phyloP scores from a whole-genome alignment of 768 basidiomycete species.

The Phanerodontia chrysosporium region DNA sequence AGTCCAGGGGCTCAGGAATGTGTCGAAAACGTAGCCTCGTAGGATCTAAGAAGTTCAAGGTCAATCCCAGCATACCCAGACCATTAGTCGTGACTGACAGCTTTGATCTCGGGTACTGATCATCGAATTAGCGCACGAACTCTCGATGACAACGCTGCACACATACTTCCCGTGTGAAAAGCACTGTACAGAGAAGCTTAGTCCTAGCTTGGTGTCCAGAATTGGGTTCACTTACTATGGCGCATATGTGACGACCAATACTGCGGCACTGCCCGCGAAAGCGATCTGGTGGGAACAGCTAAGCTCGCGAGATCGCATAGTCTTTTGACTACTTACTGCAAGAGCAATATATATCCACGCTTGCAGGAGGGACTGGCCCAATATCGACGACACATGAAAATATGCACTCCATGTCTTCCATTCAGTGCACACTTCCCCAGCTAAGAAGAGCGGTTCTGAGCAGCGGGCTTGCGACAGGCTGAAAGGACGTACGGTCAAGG shows the following conservation, averaged over 20 bases:
- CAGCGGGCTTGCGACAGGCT: background rate
- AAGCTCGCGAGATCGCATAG: no score
- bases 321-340: conserved; percentile 51
- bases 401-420: conserved; percentile 70
- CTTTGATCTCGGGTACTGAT: conserved; percentile 75
- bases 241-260: conserved; percentile 61
- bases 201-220: background rate
- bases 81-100: no score
- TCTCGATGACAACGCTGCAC: background rate
- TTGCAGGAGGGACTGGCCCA: conserved; percentile 61
- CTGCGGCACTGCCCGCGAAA: conserved; percentile 60
- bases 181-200: conserved; percentile 38
- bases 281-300: conserved; percentile 37
- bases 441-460: conserved; percentile 29
- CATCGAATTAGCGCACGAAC: background rate
- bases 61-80: no score
- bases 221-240: conserved; percentile 50
- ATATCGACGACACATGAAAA: conserved; percentile 47
- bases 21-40: conserved; percentile 81
- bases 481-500: conserved; percentile 41
- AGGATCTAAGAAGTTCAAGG: conserved; percentile 47
- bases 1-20: conserved; percentile 83
- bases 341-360: conserved; percentile 59
- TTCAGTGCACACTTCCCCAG: conserved; percentile 61
- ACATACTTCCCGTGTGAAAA: conserved; percentile 72